Evolutionary conservation across 495 filamentous ascomycete species (phyloP), one percentile per base, ranked within the genome.

Genomic region (Tetracladium setigerum): DNA sequence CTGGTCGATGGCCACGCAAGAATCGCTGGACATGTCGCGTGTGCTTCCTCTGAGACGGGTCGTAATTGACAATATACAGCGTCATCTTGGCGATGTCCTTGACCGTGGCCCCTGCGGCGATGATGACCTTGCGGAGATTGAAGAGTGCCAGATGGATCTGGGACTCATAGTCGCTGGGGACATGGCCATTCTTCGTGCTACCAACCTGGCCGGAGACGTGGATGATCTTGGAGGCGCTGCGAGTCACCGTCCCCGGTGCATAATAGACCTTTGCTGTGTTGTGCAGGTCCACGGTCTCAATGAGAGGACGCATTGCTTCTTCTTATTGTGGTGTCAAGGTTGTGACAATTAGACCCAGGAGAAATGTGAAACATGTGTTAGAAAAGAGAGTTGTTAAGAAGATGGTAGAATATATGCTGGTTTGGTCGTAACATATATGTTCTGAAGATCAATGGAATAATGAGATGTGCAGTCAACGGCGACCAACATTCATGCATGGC

Each of bases 21-120:
- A 63, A 70, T 15, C 53, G 42, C 1, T 56, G 44, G 3, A 49
- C 36, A 46, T 64, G 59, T n/a, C n/a, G n/a, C n/a, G n/a, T n/a
- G n/a, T 49, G 46, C 5, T 55, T 54, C 2, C 53, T 41, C n/a
- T 46, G 38, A 4, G 42, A 39, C 18, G 50, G 43, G 40, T 64
- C 55, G 38, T 62, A 68, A 40, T 63, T 50, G 19, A 69, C 65
- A 41, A 67, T 66, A 39, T 60, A 62, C 24, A 62, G 46, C 2
- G 45, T 67, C 3, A 68, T 45, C 43, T 64, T 65, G 17, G 62
- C 38, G 33, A 68, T 61, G 22, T 69, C 58, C 7, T 14, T 11
- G 8, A 18, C 4, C n/a, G 24, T 35, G 40, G 49, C 42, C 4
- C 49, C 42, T 1, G 42, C 49, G 12, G 49, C 49, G 4, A 4